These are phyloP conservation scores for Coprinellus micaceus DNA, from an alignment of 768 basidiomycete species.

Conservation along the genomic window DNA sequence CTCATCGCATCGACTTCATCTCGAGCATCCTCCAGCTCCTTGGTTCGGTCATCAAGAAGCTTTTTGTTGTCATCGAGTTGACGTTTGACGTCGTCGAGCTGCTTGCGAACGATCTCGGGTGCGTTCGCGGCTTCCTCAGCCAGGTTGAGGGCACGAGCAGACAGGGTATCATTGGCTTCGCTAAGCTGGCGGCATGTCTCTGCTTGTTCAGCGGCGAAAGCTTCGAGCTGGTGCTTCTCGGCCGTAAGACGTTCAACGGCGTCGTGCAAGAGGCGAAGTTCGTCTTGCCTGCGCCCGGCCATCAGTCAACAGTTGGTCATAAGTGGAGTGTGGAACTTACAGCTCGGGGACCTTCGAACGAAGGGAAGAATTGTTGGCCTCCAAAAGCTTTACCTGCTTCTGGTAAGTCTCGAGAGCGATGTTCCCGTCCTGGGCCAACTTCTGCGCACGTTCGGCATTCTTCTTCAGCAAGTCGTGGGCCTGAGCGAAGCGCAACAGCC, in stretches of 20 bases:
- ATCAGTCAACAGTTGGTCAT: conserved; percentile 3
- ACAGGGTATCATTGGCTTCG: conserved; percentile 76
- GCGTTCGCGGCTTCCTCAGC: conserved; percentile 64
- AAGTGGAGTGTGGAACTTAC: conserved; percentile 36
- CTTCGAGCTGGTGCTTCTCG: conserved; percentile 72
- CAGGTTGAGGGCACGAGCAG: conserved; percentile 64
- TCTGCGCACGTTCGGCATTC: conserved; percentile 89
- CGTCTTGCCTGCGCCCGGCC: conserved; percentile 54
- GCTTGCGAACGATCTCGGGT: conserved; percentile 54
- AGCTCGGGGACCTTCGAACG: conserved; percentile 50
- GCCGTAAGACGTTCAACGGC: conserved; percentile 53
- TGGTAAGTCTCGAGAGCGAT: conserved; percentile 84
- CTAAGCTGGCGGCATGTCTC: conserved; percentile 70
- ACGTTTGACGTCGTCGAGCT: conserved; percentile 43
- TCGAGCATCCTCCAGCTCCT: conserved; percentile 58
- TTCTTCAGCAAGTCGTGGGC: conserved; percentile 89
- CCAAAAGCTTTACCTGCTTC: conserved; percentile 76
- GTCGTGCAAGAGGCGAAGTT: conserved; percentile 57
- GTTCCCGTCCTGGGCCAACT: conserved; percentile 81
- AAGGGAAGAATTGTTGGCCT: conserved; percentile 63
- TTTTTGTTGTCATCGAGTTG: conserved; percentile 48
- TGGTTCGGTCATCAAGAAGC: conserved; percentile 60
- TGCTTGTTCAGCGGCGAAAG: conserved; percentile 64
- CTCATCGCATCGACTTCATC: conserved; percentile 69
- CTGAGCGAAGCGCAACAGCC: conserved; percentile 79